Base-by-base conservation (phyloP, 176 grass and related monocot species). In the Poa pratensis region DNA sequence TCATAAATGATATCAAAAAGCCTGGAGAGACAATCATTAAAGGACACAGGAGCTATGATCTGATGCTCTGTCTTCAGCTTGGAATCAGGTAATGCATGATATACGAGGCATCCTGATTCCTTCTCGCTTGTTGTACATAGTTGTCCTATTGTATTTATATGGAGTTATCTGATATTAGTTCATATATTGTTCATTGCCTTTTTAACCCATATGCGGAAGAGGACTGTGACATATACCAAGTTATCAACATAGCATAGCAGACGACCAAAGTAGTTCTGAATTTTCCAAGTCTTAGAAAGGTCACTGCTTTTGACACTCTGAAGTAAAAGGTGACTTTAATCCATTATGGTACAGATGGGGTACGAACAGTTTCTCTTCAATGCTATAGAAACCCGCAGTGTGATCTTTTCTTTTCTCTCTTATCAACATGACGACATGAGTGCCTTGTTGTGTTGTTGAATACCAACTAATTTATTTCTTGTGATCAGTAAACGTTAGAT, bases 61-160 rank as follows among this genome's bases (percentile, higher is more conserved):
- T 99, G 26, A 94, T 98, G 96, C 96, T 98, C 34, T 92, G 93
- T 76, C 71, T 98, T 8, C 96, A 98, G 78, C 93, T 98, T 84
- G 96, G 96, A 67, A 98, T 98, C 87, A 98, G 96, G 96, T 92
- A 90, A 76, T 74, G 51, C 80, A 13, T 78, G 61, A 23, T 42
- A 50, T 20, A 53, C 20, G 18, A 22, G 55, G 4, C 20, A 39
- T 79, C 24, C 10, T 55, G 19, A 30, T 68, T 79, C 16, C 12
- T 73, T 19, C 5, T 57, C n/a, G 5, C 23, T 86, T 26, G 32
- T 76, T 58, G 22, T 74, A 35, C 28, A 3, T 67, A 20, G n/a
- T 48, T 11, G 4, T n/a, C 32, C 66, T 35, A 7, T 22, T 70
- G 67, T 71, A 15, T 20, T 0, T 71, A 26, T 24, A 72, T 14